A percentile compares a stretch with the other conserved stretches of the same genome.
Evolutionary conservation across 1,284 basidiomycete species (phyloP).

Genomic region (Melampsora americana): DNA sequence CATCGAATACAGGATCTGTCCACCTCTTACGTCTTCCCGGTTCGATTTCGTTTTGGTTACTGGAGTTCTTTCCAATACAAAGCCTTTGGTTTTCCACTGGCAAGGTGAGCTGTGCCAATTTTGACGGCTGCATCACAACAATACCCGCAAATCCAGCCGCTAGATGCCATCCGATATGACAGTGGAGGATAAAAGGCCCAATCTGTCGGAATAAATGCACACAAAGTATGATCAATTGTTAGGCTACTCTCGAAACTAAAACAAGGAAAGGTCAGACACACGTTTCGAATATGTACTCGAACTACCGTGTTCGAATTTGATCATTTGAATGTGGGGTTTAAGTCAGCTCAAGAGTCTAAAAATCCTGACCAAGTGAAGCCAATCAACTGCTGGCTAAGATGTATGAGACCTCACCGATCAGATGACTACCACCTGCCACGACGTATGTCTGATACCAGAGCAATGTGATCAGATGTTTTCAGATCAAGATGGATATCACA

Average conservation of each 20-base stretch:
- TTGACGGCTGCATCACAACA: constrained; percentile 49
- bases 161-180: constrained; percentile 50
- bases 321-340: no score
- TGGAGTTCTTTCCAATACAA: constrained; percentile 39
- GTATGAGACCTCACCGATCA: constrained; percentile 20
- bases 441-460: constrained; percentile 25
- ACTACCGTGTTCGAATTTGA: not conserved
- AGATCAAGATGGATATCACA: not conserved
- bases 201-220: not conserved
- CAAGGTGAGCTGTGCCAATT: constrained; percentile 46
- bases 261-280: not conserved
- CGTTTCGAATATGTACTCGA: constrained; percentile 31
- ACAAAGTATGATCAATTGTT: no score
- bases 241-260: no score
- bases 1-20: constrained; percentile 47
- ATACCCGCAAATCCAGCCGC: constrained; percentile 49
- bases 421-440: constrained; percentile 35
- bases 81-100: constrained; percentile 47
- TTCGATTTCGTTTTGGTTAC: constrained; percentile 36
- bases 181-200: constrained; percentile 47
- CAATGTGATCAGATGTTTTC: no score
- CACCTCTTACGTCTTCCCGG: constrained; percentile 12
- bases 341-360: not conserved
- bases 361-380: no score
- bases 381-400: not conserved